phyloP scores from a whole-genome alignment of 108 stramenopile species.

The Ochromonas danica region DNA sequence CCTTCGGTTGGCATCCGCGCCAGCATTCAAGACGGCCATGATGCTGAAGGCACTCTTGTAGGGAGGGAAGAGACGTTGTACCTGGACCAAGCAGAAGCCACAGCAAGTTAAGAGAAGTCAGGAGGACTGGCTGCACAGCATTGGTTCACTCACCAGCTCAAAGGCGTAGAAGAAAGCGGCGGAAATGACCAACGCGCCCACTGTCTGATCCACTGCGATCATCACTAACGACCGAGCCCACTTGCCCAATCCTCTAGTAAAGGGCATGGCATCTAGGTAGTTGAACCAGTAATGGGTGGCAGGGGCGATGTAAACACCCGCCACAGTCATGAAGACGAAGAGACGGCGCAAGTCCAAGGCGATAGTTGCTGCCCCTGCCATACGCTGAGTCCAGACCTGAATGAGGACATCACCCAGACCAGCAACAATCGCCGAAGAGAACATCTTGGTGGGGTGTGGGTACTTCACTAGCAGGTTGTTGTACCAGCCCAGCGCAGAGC shows the following conservation, averaged over 20 bases:
- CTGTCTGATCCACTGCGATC: not conserved
- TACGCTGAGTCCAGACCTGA: not conserved
- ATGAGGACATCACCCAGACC: not conserved
- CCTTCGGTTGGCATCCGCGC: not conserved
- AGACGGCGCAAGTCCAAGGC: not conserved
- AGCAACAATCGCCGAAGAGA: not conserved
- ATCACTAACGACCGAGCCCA: not conserved
- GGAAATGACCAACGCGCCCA: not conserved
- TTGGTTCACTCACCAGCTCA: constrained; percentile 18
- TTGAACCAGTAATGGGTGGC: not conserved
- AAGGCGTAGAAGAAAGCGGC: constrained; percentile 12
- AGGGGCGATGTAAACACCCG: not conserved
- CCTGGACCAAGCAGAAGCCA: not conserved
- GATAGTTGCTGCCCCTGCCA: not conserved
- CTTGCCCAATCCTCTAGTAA: not conserved
- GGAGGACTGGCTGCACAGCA: too few species aligned
- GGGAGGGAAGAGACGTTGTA: not conserved
- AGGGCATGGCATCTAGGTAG: not conserved
- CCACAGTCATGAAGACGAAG: not conserved
- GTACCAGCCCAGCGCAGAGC: not conserved
- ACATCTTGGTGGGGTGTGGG: not conserved
- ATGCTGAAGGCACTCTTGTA: not conserved
- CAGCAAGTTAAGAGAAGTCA: too few species aligned
- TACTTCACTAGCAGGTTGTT: not conserved
- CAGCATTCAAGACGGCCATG: not conserved